Evolutionary conservation across 1,284 basidiomycete species (phyloP).

Genomic region (Rhodotorula glutinis): DNA sequence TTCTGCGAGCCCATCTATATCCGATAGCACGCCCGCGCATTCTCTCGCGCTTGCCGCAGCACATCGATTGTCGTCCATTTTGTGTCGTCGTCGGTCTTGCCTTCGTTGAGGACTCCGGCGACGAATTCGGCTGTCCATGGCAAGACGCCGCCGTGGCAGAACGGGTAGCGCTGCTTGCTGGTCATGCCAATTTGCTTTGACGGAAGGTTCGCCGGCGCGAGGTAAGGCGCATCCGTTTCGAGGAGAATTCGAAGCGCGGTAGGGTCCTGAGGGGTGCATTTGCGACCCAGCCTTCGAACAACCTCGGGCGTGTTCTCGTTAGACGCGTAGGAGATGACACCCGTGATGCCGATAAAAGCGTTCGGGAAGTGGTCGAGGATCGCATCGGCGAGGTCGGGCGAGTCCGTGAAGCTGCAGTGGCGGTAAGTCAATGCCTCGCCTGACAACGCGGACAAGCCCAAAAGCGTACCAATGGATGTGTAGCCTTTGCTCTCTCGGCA

Average conservation of each 20-base stretch:
- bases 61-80: conserved; percentile 59
- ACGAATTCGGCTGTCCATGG: conserved; percentile 76
- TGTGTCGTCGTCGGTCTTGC: conserved; percentile 10
- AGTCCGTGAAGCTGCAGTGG: conserved; percentile 66
- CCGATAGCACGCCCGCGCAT: conserved; percentile 63
- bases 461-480: conserved; percentile 21
- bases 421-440: conserved; percentile 65
- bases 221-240: conserved; percentile 78
- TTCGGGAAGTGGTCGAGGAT: conserved; percentile 73
- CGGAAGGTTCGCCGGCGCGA: conserved; percentile 69
- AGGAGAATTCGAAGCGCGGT: conserved; percentile 60
- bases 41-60: conserved; percentile 62
- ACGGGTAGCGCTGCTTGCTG: conserved; percentile 55
- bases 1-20: conserved; percentile 49
- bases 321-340: conserved; percentile 71
- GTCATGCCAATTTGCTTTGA: conserved; percentile 53
- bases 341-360: conserved; percentile 73
- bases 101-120: conserved; percentile 51
- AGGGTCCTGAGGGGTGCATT: conserved; percentile 29
- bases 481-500: conserved; percentile 62
- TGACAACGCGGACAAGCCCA: conserved; percentile 42
- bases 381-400: conserved; percentile 64
- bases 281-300: conserved; percentile 30
- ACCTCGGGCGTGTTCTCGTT: conserved; percentile 62
- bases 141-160: conserved; percentile 73